Conservation (phyloP, 2,329 filamentous ascomycete genomes). For the Colletotrichum caudatum region DNA sequence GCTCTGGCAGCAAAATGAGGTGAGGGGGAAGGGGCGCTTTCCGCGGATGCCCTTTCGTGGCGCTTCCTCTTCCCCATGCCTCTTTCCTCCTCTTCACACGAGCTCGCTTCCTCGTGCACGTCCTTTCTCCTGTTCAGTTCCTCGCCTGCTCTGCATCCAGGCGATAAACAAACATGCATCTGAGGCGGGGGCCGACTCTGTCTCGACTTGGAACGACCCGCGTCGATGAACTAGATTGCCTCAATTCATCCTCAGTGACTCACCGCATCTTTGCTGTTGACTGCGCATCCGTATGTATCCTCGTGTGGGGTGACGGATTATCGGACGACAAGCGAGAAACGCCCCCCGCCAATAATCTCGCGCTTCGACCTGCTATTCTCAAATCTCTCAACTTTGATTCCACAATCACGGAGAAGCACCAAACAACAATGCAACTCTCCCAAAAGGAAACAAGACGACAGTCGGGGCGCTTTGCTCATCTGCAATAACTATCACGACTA, state of each 20-base stretch:
- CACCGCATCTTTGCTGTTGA: neutral
- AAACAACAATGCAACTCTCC: neutral
- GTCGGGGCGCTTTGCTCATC: neutral
- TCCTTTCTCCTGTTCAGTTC: neutral
- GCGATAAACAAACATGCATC: neutral
- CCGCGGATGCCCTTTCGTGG: neutral
- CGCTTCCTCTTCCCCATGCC: neutral
- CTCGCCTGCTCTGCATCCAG: neutral
- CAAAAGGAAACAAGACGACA: neutral
- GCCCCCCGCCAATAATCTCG: neutral
- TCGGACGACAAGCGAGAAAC: too few relatives aligned
- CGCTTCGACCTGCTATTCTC: neutral
- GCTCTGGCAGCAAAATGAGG: too few relatives aligned
- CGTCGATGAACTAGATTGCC: too few relatives aligned
- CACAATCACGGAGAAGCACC: too few relatives aligned
- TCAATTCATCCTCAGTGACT: neutral
- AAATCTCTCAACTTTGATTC: neutral
- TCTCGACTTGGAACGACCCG: neutral
- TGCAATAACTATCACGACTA: neutral
- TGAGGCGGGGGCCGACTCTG: neutral
- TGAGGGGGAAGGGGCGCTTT: constrained; percentile 9
- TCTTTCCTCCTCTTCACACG: neutral
- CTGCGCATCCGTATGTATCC: neutral
- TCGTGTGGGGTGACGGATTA: neutral
- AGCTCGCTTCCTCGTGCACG: neutral